phyloP scores from a whole-genome alignment of 495 filamentous ascomycete genomes.

The Aspergillus nanangensis region DNA sequence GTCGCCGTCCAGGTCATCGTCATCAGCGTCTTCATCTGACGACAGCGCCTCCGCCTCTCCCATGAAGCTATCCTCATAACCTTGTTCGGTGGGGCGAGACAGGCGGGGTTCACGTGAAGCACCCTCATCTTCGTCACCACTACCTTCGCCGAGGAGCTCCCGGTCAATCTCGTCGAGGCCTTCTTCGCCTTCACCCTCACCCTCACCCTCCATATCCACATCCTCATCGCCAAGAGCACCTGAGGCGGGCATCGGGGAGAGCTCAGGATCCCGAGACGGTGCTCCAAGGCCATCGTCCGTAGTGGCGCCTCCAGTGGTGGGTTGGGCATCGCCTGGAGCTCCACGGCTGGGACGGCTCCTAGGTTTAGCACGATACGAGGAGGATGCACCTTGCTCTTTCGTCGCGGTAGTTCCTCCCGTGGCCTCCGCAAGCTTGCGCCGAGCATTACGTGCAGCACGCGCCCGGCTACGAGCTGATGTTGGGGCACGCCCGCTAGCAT shows the following conservation, averaged over 20 bases:
- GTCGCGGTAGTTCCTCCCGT: constrained; percentile 17
- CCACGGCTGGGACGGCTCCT: constrained; percentile 23
- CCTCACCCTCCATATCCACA: constrained; percentile 32
- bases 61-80: constrained; percentile 26
- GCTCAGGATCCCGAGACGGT: constrained; percentile 18
- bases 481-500: constrained; percentile 6
- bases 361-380: constrained; percentile 26
- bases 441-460: constrained; percentile 24
- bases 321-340: constrained; percentile 7
- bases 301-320: constrained; percentile 11
- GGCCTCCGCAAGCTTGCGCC: constrained; percentile 33
- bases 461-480: constrained; percentile 18
- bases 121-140: constrained; percentile 37
- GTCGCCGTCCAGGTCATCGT: constrained; percentile 35
- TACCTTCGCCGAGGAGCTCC: constrained; percentile 45
- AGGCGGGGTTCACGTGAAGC: constrained; percentile 13
- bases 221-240: constrained; percentile 20
- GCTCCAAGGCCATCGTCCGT: constrained; percentile 13
- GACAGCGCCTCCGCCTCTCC: constrained; percentile 23
- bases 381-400: not conserved
- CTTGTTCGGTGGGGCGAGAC: constrained; percentile 14
- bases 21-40: constrained; percentile 30
- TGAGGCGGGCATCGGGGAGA: constrained; percentile 13
- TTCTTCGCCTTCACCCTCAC: constrained; percentile 40
- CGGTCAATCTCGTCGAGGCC: constrained; percentile 48